Base-by-base conservation (phyloP, 2,329 filamentous ascomycete genomes). In the Fusarium nygamai region DNA sequence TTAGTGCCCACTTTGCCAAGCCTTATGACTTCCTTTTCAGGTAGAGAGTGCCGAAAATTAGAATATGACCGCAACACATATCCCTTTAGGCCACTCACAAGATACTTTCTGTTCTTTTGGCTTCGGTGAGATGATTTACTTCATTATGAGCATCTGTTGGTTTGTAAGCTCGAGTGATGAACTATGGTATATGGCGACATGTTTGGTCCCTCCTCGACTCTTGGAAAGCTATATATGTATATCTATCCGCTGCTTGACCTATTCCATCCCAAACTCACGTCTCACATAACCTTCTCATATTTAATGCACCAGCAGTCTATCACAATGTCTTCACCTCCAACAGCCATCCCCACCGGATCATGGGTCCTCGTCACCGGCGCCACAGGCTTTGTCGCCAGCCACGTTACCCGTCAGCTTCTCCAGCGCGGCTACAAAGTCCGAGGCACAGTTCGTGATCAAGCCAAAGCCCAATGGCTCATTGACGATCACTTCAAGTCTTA, bases 331-430 rank as follows among this genome's bases (percentile, higher is more conserved):
- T 47, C 39, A 9, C 19, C 43, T 41, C 3, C 14, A 29, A 17
- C 47, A 19, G 33, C 51, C 5, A 79, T 84, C 33, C 76, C 78
- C 13, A 48, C 64, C 11, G 81, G 80, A 16, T 81, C 80, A 6
- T 73, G 69, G 47, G 77, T 87, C 34, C 82, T 88, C 8, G 82
- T 88, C 20, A 87, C 85, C 1, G 86, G 86, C 12, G 83, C 80
- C 5, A 87, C 83, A 54, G 85, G 86, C 39, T 86, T 83, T 71
- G 80, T 88, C 31, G 85, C 79, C 33, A 82, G 82, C 12, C 84
- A 88, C 48, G 77, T 86, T 8, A 77, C 80, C 38, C 75, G 84
- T n/a, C 76, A 83, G 20, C 78, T 88, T 17, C 80, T 88, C 24
- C 62, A 80, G 3, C 76, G 78, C 8, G 85, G 85, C 20, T 87